Evolutionary conservation across 2,329 filamentous ascomycete genomes (phyloP), one percentile per base, ranked within the genome.

Genomic region (Pseudocercospora fijiensis): DNA sequence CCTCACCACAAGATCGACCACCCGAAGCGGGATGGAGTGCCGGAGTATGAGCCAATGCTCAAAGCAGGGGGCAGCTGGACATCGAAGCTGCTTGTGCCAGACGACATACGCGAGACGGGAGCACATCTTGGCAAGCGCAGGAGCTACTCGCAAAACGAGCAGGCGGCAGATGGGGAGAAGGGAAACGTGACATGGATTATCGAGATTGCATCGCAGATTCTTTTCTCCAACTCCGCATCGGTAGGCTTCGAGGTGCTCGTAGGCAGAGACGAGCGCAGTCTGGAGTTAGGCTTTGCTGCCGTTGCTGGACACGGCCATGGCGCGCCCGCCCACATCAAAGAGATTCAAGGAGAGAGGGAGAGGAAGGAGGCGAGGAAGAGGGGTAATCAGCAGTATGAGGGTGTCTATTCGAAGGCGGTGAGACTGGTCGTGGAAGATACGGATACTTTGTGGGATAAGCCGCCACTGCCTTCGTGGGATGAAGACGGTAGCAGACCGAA

Each of bases 31-130:
- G 68, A 74, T 71, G 74, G 74, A 57, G 84, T 89, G 1, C 95
- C 95, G 16, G 90, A 96, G 72, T 99, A 95, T 73, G 95, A 99
- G 78, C 94, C 95, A 53, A 94, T 96, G 81, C 85, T 99, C 74
- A 98, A 98, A 81, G 93, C 95, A 8, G 95, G 93, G 28, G 93
- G 92, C 6, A 87, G 85, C 52, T 99, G 93, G 90, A 86, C 88
- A 71, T 90, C 91, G 63, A 86, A 88, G 73, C 84, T 99, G 67
- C 83, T 86, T 4, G 88, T 99, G 0, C 94, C 94, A 0, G 89
- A 94, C 60, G 82, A 88, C 67, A 89, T 95, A 64, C 84, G 91
- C 55, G 85, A 89, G 74, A 85, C 80, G 18, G 89, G 88, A 7
- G 74, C 75, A 78, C 67, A 76, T 61, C 45, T 76, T 59, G 72